Evolutionary conservation across 306 rosid genomes (phyloP), one percentile per base, ranked within the genome.

Genomic region (Lathyrus tuberosus): DNA sequence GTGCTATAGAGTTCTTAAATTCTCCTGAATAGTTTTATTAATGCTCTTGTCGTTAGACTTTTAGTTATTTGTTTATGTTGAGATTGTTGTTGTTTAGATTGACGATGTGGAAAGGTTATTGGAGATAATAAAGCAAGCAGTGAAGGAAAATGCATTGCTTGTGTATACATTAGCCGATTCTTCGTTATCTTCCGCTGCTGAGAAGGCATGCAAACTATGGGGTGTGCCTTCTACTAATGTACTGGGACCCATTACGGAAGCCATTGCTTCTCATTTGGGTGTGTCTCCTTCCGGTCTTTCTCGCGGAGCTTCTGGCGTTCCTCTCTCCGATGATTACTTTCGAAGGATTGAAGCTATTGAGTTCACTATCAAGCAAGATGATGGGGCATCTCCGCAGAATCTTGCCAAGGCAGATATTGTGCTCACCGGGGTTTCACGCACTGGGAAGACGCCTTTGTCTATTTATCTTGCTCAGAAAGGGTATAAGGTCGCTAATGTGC

Each of bases 311-410:
- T 53, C 87, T 0, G 94, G 96, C n/a, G 8, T 85, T 74, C 90
- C 91, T 0, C 94, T 93, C 2, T 79, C 97, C 0, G 97, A 90
- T 3, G 98, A 93, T 12, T 93, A 93, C 81, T 93, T 93, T 48
- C 81, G 84, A 26, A 85, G 97, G 72, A 87, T 93, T n/a, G 97
- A 93, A 80, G 96, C 98, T 10, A 76, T 93, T 74, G 98, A 93
- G 26, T 93, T 93, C 41, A 88, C 98, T 4, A 93, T 93, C 72
- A 93, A 93, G 85, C 98, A 90, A 80, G 98, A 90, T 75, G 98
- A 94, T 74, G 97, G 98, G 71, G 98, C 98, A 1, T 79, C 80
- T 73, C 98, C 98, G 4, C 87, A 88, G 77, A 94, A 94, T 74
- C 78, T 94, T 76, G 80, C 76, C 77, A 87, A 77, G 78, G 96